These are phyloP conservation scores for Penicillium bovifimosum DNA, from an alignment of 495 filamentous ascomycete genomes.

Conservation along the genomic window DNA sequence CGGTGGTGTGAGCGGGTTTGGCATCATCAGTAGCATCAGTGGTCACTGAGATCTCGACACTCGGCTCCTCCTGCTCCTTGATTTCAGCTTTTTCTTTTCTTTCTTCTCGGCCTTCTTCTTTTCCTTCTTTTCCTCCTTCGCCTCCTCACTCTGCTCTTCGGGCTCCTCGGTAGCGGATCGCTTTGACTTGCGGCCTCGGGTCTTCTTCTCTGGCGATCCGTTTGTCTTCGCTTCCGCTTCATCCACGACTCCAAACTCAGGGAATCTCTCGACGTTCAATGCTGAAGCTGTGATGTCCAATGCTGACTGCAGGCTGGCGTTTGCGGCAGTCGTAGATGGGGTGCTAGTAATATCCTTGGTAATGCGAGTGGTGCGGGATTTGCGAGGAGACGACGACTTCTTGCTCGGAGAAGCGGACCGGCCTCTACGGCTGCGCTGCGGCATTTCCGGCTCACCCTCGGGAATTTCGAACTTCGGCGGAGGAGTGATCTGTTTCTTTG, in stretches of 20 bases:
- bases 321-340: constrained; percentile 43
- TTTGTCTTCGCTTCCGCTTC: constrained; percentile 23
- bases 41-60: constrained; percentile 24
- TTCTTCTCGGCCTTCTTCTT: constrained; percentile 39
- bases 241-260: constrained; percentile 20
- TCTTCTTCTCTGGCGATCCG: constrained; percentile 27
- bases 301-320: constrained; percentile 45
- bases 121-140: constrained; percentile 18
- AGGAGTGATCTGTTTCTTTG: constrained; percentile 61
- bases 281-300: constrained; percentile 40
- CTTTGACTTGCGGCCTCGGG: constrained; percentile 28
- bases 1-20: constrained; percentile 66
- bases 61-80: constrained; percentile 54
- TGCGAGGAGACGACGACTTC: constrained; percentile 65
- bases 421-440: constrained; percentile 39
- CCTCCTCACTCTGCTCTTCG: constrained; percentile 26
- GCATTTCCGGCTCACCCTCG: constrained; percentile 35
- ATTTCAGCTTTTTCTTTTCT: constrained; percentile 28
- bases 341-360: constrained; percentile 43
- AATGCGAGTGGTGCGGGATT: constrained; percentile 59
- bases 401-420: constrained; percentile 58
- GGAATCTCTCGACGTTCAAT: constrained; percentile 20
- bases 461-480: constrained; percentile 62
- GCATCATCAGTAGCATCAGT: constrained; percentile 51
- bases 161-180: constrained; percentile 32